These are phyloP conservation scores for Amaranthus palmeri DNA, from an alignment of 148 eudicot species.

Conservation along the genomic window DNA sequence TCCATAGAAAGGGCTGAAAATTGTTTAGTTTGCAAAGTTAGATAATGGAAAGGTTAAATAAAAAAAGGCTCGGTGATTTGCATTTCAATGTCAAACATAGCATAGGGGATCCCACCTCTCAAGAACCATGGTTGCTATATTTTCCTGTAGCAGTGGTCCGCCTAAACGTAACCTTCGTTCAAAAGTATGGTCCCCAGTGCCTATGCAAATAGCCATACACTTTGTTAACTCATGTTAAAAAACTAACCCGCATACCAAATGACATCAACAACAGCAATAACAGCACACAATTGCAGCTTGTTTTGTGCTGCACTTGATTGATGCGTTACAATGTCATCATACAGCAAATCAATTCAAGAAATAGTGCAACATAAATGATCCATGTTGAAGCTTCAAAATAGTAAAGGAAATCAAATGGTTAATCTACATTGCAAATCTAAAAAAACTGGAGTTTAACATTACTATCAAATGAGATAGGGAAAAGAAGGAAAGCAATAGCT, in stretches of 20 bases:
- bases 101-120: conserved; percentile 60
- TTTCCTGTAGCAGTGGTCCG: conserved; percentile 84
- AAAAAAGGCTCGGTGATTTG: background rate
- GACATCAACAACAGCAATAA: background rate
- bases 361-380: background rate
- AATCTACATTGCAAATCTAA: background rate
- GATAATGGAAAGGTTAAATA: background rate
- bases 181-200: conserved; percentile 97
- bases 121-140: conserved; percentile 97
- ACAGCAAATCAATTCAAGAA: background rate
- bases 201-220: conserved; percentile 35
- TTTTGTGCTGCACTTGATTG: background rate
- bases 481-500: conserved; percentile 1
- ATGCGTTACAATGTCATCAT: background rate
- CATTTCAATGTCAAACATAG: background rate
- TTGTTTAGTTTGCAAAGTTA: background rate
- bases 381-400: background rate
- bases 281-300: background rate
- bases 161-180: conserved; percentile 93
- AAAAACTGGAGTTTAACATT: background rate
- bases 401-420: background rate
- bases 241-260: conserved; percentile 7
- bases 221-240: conserved; percentile 12
- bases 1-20: conserved; percentile 90
- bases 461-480: too few relatives aligned